Percentiles rank a stretch among this genome's conserved stretches.
Conservation (phyloP, 139 green algal species). For the Auxenochlorella pyrenoidosa region DNA sequence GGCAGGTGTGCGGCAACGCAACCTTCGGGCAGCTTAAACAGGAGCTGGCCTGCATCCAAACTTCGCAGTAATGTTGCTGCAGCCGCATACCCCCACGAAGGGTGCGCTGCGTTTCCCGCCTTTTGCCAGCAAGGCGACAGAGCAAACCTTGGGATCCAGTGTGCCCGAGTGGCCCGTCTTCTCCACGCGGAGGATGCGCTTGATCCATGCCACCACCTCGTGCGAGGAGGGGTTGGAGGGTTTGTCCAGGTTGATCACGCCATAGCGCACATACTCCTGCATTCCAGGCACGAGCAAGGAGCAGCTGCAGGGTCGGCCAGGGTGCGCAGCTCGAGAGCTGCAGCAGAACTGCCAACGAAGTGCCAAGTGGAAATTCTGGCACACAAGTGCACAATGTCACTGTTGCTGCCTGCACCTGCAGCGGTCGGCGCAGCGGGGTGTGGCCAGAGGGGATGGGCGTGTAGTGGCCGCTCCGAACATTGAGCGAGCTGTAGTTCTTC, state of each 20-base stretch:
- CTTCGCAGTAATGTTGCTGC: too few relatives aligned
- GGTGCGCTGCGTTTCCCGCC: too few relatives aligned
- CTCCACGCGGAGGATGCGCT: slow-evolving; percentile 96
- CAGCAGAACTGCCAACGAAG: not conserved
- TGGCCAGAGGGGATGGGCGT: slow-evolving; percentile 95
- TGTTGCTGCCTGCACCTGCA: slow-evolving; percentile 42
- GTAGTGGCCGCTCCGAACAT: slow-evolving; percentile 98
- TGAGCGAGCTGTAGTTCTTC: slow-evolving; percentile 96
- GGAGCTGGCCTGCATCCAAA: too few relatives aligned
- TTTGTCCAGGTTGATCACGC: slow-evolving; percentile 99
- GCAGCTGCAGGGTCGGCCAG: not conserved
- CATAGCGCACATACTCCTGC: slow-evolving; percentile 96
- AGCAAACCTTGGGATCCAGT: slow-evolving; percentile 30
- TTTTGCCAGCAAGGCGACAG: too few relatives aligned
- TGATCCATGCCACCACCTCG: slow-evolving; percentile 97
- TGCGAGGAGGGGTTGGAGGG: slow-evolving; percentile 97
- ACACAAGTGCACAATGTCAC: too few relatives aligned
- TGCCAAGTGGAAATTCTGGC: too few relatives aligned
- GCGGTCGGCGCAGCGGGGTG: slow-evolving; percentile 88
- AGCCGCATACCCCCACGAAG: too few relatives aligned
- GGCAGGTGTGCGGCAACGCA: not conserved
- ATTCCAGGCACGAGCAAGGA: not conserved
- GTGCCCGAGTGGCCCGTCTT: slow-evolving; percentile 95
- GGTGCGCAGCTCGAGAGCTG: not conserved
- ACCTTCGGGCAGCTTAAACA: too few relatives aligned